phyloP scores from a whole-genome alignment of 352 stramenopile genomes.

The Globisporangium ultimum region DNA sequence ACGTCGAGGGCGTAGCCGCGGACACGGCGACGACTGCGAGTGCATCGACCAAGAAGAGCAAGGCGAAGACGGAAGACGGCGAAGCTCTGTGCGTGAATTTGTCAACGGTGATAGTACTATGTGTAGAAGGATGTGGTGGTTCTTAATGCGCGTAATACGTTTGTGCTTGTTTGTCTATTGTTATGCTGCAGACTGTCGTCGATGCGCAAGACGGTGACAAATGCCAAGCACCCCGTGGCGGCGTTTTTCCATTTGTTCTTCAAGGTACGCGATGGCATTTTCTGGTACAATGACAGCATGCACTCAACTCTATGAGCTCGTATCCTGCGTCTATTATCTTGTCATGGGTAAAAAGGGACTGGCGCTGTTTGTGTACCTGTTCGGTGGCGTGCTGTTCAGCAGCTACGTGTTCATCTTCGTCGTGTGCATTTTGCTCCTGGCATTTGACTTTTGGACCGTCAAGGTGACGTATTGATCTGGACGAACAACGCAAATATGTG shows the following conservation, averaged over 20 bases:
- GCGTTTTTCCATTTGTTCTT: conserved; percentile 97
- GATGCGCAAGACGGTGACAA: conserved; percentile 63
- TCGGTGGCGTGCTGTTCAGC: conserved; percentile 86
- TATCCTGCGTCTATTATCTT: background rate
- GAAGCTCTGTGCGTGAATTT: conserved; percentile 51
- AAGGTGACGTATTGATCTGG: conserved; percentile 58
- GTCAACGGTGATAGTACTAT: background rate
- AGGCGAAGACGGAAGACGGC: conserved; percentile 34
- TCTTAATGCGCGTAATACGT: background rate
- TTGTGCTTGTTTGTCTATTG: background rate
- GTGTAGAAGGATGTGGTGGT: background rate
- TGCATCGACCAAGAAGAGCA: conserved; percentile 15
- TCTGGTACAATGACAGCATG: too few species aligned
- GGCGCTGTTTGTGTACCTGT: conserved; percentile 93
- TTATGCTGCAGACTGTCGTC: conserved; percentile 45
- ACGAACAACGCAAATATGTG: too few species aligned
- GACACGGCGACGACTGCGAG: conserved; percentile 9
- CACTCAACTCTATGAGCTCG: too few species aligned
- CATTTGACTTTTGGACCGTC: conserved; percentile 98
- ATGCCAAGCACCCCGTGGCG: conserved; percentile 91
- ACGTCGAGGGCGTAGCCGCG: conserved; percentile 2
- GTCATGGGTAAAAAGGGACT: conserved; percentile 28
- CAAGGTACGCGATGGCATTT: conserved; percentile 67
- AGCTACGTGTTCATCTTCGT: conserved; percentile 98
- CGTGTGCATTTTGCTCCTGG: conserved; percentile 93